Evolutionary conservation across 306 rosid genomes (phyloP).

Genomic region (Casuarina cunninghamiana): DNA sequence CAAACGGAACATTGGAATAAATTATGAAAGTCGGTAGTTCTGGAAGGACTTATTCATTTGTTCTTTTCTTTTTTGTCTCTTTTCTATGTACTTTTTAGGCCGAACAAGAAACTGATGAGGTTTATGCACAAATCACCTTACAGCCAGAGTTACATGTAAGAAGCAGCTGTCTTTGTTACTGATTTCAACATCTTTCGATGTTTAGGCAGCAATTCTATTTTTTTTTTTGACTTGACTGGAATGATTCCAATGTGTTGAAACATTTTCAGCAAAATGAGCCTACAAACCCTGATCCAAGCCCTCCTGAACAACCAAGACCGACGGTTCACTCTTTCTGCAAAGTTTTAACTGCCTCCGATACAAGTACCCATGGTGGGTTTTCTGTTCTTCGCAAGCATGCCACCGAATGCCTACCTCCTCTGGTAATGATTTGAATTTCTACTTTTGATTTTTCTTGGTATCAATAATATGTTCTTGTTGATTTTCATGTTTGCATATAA

Average conservation of each 20-base stretch:
- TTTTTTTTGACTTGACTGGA: background rate
- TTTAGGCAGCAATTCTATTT: background rate
- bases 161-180: conserved; percentile 23
- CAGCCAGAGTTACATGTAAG: conserved; percentile 78
- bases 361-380: conserved; percentile 98
- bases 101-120: conserved; percentile 92
- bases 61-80: background rate
- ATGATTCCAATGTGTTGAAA: conserved; percentile 30
- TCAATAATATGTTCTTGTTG: background rate
- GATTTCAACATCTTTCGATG: conserved; percentile 10
- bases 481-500: conserved; percentile 11
- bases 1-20: conserved; percentile 1
- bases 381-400: conserved; percentile 94
- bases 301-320: conserved; percentile 45
- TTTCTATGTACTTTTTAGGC: conserved; percentile 55
- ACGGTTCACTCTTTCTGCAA: conserved; percentile 68
- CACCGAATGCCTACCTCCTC: conserved; percentile 84
- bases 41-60: conserved; percentile 23
- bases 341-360: conserved; percentile 90
- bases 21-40: background rate
- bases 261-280: conserved; percentile 66
- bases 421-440: conserved; percentile 48
- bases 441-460: conserved; percentile 6
- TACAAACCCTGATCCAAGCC: conserved; percentile 45
- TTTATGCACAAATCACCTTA: conserved; percentile 77